Conservation (phyloP, 306 rosid genomes). For the Castanea mollissima region DNA sequence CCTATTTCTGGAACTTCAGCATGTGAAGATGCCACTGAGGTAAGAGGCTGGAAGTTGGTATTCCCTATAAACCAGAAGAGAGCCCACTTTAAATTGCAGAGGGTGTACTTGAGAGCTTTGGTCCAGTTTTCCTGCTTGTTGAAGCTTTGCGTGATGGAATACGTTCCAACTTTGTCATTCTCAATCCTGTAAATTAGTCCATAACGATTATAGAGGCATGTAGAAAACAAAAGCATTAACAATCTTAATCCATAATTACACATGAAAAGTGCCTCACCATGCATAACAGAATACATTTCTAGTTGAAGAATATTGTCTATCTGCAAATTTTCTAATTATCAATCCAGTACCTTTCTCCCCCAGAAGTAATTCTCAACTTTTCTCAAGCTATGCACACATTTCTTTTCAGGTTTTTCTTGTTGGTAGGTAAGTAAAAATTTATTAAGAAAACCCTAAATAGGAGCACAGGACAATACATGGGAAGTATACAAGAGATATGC, state of each 20-base stretch:
- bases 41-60: slow-evolving; percentile 85
- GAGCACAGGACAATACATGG: too few species aligned
- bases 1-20: slow-evolving; percentile 64
- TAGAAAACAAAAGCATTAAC: not conserved
- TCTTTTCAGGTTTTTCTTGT: too few species aligned
- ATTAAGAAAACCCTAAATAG: too few species aligned
- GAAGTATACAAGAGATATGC: too few species aligned
- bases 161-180: slow-evolving; percentile 84
- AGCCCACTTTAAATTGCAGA: slow-evolving; percentile 95
- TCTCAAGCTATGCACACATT: not conserved
- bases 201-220: slow-evolving; percentile 13
- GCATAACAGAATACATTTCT: not conserved
- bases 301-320: not conserved
- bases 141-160: slow-evolving; percentile 94
- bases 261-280: not conserved
- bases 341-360: not conserved
- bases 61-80: slow-evolving; percentile 98
- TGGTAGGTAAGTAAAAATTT: too few species aligned
- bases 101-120: slow-evolving; percentile 94
- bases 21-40: slow-evolving; percentile 63
- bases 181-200: slow-evolving; percentile 63
- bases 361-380: not conserved
- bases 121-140: slow-evolving; percentile 98
- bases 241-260: not conserved
- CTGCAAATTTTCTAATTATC: too few species aligned